Conservation (phyloP, 257 asterid genomes). For the Solanum tacnaense region DNA sequence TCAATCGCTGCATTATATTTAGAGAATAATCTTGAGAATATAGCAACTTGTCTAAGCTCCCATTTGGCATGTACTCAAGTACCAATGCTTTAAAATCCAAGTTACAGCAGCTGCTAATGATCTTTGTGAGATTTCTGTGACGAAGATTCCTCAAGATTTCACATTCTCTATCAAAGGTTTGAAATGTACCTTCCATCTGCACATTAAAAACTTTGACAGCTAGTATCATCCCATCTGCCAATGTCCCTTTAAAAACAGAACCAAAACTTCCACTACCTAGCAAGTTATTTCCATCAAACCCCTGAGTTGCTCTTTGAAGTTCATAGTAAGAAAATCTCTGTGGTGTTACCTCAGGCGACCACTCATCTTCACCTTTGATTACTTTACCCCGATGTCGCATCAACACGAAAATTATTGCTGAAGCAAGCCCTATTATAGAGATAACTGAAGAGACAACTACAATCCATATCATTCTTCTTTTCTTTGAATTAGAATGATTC, state of each 20-base stretch:
- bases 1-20: constrained; percentile 8
- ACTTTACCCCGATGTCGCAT: neutral
- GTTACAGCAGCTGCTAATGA: constrained; percentile 20
- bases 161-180: neutral
- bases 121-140: constrained; percentile 21
- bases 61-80: constrained; percentile 25
- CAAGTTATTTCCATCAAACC: neutral
- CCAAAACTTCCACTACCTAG: neutral
- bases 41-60: constrained; percentile 19
- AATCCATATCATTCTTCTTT: neutral
- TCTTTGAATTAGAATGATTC: neutral
- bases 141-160: constrained; percentile 8
- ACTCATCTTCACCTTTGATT: neutral
- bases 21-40: neutral
- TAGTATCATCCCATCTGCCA: neutral
- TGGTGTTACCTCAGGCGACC: neutral
- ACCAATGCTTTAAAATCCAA: constrained; percentile 22
- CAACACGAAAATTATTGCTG: neutral
- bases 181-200: neutral
- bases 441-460: neutral
- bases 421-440: neutral
- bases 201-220: neutral
- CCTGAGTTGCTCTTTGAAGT: neutral
- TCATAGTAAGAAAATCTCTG: constrained; percentile 16
- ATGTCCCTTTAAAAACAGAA: neutral